Percentiles rank a stretch among this genome's conserved stretches.
phyloP scores from a whole-genome alignment of 2,329 filamentous ascomycete genomes.

The Sporothrix brasiliensis region DNA sequence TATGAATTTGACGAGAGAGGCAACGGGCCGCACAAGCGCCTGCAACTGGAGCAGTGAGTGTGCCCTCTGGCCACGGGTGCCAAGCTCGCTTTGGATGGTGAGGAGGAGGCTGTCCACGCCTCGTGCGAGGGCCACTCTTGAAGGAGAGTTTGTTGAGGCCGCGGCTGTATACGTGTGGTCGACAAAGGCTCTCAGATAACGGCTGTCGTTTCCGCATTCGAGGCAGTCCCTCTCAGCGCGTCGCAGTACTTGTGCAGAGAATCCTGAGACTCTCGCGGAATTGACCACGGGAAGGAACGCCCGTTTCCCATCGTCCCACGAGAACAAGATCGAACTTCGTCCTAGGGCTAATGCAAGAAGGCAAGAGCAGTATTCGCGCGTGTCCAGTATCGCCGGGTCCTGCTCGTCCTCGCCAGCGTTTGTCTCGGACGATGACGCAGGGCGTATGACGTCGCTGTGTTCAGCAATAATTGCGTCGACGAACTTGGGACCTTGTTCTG shows the following conservation, averaged over 20 bases:
- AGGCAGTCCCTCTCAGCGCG: conserved; percentile 54
- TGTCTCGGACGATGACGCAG: neutral
- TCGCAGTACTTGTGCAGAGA: conserved; percentile 54
- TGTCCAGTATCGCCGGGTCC: conserved; percentile 48
- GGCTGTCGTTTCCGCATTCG: conserved; percentile 52
- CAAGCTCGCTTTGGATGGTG: conserved; percentile 55
- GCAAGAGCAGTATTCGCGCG: conserved; percentile 56
- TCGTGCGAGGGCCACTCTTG: conserved; percentile 56
- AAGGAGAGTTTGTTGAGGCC: conserved; percentile 46
- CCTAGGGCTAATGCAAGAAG: conserved; percentile 70
- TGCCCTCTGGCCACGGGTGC: conserved; percentile 47
- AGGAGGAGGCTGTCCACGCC: conserved; percentile 54
- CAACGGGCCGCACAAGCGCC: conserved; percentile 51
- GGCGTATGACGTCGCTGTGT: conserved; percentile 46
- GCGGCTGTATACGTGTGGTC: conserved; percentile 41
- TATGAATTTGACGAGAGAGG: conserved; percentile 56
- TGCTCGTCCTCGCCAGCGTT: neutral
- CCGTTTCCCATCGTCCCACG: conserved; percentile 56
- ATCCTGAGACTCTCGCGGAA: conserved; percentile 58
- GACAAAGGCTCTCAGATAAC: conserved; percentile 40
- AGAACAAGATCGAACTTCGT: conserved; percentile 71
- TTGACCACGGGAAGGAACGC: conserved; percentile 56
- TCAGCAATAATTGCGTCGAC: conserved; percentile 65
- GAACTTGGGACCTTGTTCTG: conserved; percentile 66
- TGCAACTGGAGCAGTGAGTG: conserved; percentile 59